Conservation (phyloP, 2,329 filamentous ascomycete genomes). For the Pseudonectria foliicola region DNA sequence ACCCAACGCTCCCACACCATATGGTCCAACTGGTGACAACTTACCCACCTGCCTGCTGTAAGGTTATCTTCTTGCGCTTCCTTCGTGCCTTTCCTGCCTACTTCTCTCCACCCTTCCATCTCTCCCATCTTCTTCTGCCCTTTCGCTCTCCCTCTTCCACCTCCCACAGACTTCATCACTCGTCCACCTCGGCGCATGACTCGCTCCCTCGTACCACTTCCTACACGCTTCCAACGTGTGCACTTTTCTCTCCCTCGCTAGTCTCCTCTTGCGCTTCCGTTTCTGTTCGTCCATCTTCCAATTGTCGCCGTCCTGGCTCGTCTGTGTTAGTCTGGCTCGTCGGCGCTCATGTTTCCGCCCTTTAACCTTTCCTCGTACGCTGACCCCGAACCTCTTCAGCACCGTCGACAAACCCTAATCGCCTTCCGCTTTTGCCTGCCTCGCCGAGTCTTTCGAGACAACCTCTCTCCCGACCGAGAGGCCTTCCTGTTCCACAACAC, state of each 20-base stretch:
- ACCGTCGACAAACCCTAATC: neutral
- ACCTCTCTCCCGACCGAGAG: conserved; percentile 10
- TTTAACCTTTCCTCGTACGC: conserved; percentile 9
- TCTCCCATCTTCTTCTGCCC: conserved; percentile 14
- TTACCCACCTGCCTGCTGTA: too few relatives aligned
- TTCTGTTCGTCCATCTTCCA: conserved; percentile 6
- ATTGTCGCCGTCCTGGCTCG: conserved; percentile 11
- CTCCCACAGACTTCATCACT: conserved; percentile 2
- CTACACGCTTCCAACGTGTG: conserved; percentile 8
- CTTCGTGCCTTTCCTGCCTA: conserved; percentile 7
- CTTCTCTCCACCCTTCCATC: conserved; percentile 16
- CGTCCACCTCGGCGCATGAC: conserved; percentile 11
- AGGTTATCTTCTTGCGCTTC: too few relatives aligned
- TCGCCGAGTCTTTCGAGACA: neutral
- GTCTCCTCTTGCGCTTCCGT: conserved; percentile 3
- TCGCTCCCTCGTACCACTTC: conserved; percentile 10
- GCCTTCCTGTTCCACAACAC: conserved; percentile 5
- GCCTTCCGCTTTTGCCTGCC: neutral
- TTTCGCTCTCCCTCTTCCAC: conserved; percentile 13
- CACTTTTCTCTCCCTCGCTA: neutral
- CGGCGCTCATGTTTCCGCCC: conserved; percentile 9
- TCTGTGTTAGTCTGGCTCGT: conserved; percentile 20
- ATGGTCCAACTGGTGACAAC: too few relatives aligned
- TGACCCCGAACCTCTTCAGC: conserved; percentile 9
- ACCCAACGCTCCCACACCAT: too few relatives aligned